phyloP scores from a whole-genome alignment of 805 yeast species.

The Metschnikowia orientalis region DNA sequence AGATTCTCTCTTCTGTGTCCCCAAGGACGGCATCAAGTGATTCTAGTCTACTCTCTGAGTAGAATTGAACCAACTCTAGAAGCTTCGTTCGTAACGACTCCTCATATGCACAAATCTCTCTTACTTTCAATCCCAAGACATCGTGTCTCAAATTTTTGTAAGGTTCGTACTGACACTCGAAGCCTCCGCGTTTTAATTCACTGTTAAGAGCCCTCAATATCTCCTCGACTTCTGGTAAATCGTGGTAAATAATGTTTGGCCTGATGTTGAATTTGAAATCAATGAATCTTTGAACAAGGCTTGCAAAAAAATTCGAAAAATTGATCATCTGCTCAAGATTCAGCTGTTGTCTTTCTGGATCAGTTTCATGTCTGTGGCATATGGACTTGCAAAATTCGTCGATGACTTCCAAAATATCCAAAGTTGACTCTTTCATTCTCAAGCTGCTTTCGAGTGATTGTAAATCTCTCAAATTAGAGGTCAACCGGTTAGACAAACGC shows the following conservation, averaged over 20 bases:
- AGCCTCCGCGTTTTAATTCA: conserved; percentile 10
- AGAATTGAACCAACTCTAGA: too few species aligned
- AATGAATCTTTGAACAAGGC: background rate
- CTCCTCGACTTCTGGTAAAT: conserved; percentile 15
- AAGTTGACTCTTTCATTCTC: background rate
- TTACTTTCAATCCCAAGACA: too few species aligned
- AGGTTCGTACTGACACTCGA: too few species aligned
- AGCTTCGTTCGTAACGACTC: too few species aligned
- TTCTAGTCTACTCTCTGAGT: too few species aligned
- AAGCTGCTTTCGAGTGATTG: conserved; percentile 1
- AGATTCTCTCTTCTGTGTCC: too few species aligned
- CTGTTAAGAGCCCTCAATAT: conserved; percentile 8
- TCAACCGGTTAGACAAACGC: conserved; percentile 26
- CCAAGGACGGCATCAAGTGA: too few species aligned
- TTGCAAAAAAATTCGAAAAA: background rate
- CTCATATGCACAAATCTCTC: too few species aligned
- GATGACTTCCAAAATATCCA: conserved; percentile 1
- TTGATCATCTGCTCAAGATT: too few species aligned
- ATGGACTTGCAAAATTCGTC: conserved; percentile 7
- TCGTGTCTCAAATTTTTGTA: too few species aligned
- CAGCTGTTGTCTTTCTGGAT: too few species aligned
- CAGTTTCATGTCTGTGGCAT: too few species aligned
- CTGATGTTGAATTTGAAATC: conserved; percentile 5
- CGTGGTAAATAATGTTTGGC: conserved; percentile 12
- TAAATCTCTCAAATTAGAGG: conserved; percentile 9